phyloP scores from a whole-genome alignment of 2,329 filamentous ascomycete genomes.

The Podosphaera leucotricha region DNA sequence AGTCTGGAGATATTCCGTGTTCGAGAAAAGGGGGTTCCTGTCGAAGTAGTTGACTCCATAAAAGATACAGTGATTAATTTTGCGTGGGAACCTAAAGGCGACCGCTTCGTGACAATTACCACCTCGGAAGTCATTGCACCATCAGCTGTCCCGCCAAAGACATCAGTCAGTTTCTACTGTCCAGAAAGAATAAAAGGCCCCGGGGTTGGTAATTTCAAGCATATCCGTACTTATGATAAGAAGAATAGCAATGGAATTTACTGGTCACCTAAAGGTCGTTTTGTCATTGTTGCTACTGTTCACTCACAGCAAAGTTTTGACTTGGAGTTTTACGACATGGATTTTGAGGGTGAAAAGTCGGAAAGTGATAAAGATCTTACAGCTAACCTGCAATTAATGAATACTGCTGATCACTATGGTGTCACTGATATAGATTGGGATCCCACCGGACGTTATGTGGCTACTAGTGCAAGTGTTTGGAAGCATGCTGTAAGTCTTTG shows the following conservation, averaged over 20 bases:
- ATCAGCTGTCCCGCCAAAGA: conserved; percentile 76
- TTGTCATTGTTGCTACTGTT: conserved; percentile 84
- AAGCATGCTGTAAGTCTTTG: conserved; percentile 63
- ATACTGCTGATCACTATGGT: conserved; percentile 83
- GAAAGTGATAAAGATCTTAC: conserved; percentile 84
- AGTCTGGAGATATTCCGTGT: conserved; percentile 97
- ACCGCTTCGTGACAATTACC: conserved; percentile 91
- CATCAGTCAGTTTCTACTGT: conserved; percentile 84
- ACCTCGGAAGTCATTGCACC: conserved; percentile 61
- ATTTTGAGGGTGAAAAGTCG: conserved; percentile 92
- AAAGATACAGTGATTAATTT: conserved; percentile 99
- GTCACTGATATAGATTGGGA: conserved; percentile 98
- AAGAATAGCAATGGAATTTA: conserved; percentile 99
- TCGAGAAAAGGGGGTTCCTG: conserved; percentile 89
- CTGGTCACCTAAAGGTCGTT: conserved; percentile 90
- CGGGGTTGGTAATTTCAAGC: conserved; percentile 79
- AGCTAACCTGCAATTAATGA: conserved; percentile 88
- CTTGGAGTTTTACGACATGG: conserved; percentile 91
- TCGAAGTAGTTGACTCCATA: conserved; percentile 91
- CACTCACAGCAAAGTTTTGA: conserved; percentile 84
- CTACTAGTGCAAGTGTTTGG: conserved; percentile 83
- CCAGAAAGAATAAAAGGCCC: conserved; percentile 79
- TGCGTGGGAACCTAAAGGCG: conserved; percentile 95
- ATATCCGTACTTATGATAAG: conserved; percentile 85
- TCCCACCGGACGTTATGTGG: conserved; percentile 81